Base-by-base conservation (phyloP, 805 yeast species). In the Nakazawaea laoshanensis region DNA sequence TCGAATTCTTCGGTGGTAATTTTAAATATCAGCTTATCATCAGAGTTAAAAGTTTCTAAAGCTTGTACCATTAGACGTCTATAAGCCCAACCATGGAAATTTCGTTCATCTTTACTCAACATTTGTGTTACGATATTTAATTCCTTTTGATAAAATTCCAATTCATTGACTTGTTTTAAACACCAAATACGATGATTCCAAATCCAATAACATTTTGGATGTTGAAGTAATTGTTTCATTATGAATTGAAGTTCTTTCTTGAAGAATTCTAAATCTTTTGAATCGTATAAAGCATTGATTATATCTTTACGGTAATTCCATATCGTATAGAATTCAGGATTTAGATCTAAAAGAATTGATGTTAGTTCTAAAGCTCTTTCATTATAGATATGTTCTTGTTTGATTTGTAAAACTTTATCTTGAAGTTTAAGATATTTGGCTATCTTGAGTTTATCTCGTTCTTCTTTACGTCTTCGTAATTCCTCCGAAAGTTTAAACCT, bases 71-170 rank as follows among this genome's bases (percentile, higher is more conserved):
- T 74, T 35, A 71, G 70, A 37, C 97, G 65, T 47, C 98, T 64
- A 52, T 92, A 92, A 30, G 83, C 86, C 98, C 98, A 89, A 2
- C 95, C 97, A 52, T 88, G 96, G 54, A 68, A 92, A 52, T 92
- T 92, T 45, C 98, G 69, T 12, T 82, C 65, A 49, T 92, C 98
- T 32, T 70, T 53, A 17, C 67, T 65, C 33, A 89, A 63, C 45
- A 92, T 59, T 46, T 74, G 75, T 38, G 70, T 71, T 1, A 85
- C 88, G 7, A 87, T 65, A 1, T 55, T 63, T 46, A 92, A 55
- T 52, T 92, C 98, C 4, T 34, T 21, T n/a, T 14, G 15, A 10
- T 29, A 34, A 2, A 34, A 16, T 20, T 47, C 50, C n/a, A 61
- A 52, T 92, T 94, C 86, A 34, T 77, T 57, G 8, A 79, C 72